Percentiles rank a stretch among this genome's conserved stretches.
Conservation (phyloP, 2,329 filamentous ascomycete genomes). For the Colletotrichum tropicale region DNA sequence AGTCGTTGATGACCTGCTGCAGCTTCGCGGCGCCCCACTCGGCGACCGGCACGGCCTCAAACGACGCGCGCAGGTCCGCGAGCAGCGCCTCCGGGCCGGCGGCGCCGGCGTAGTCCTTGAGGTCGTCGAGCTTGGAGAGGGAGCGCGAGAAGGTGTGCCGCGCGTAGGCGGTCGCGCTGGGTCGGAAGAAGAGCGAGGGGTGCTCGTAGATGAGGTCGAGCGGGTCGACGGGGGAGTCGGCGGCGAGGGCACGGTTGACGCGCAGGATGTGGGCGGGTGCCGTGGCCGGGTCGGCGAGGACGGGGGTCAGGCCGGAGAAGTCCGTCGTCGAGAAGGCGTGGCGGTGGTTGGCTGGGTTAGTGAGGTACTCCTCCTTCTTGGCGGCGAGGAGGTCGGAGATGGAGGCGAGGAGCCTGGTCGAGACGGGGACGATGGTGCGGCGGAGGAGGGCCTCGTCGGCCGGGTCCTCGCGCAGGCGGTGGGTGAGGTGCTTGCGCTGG, state of each 20-base stretch:
- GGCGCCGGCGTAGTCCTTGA: not conserved
- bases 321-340: conserved; percentile 2
- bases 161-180: not conserved
- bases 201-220: conserved; percentile 11
- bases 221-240: conserved; percentile 18
- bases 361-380: not conserved
- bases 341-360: not conserved
- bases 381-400: not conserved
- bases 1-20: conserved; percentile 8
- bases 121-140: not conserved
- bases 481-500: conserved; percentile 67
- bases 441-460: conserved; percentile 7
- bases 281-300: not conserved
- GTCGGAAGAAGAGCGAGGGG: conserved; percentile 21
- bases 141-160: not conserved
- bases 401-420: conserved; percentile 6
- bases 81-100: not conserved
- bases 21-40: conserved; percentile 12
- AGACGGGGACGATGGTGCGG: conserved; percentile 8
- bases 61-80: not conserved
- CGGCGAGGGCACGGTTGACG: conserved; percentile 11
- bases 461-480: conserved; percentile 29
- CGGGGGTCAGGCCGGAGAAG: not conserved
- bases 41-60: conserved; percentile 1
- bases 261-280: conserved; percentile 4